These are phyloP conservation scores for Kwoniella europaea DNA, from an alignment of 768 basidiomycete species.

Conservation along the genomic window DNA sequence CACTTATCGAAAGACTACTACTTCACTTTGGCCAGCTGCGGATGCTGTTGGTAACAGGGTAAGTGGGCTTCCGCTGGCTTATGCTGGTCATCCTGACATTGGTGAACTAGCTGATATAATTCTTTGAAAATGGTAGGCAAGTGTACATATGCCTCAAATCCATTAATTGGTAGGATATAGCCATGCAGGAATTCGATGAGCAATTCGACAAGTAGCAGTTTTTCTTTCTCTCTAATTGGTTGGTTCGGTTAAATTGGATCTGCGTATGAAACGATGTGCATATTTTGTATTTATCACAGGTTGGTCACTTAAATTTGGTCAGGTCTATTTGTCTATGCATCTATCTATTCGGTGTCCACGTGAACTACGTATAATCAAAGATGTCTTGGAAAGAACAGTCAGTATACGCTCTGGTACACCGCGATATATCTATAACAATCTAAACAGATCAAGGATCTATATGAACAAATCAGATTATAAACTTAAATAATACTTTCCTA, in stretches of 20 bases:
- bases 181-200: too few relatives aligned
- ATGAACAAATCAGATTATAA: not conserved
- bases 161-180: slow-evolving; percentile 17
- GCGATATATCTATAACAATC: not conserved
- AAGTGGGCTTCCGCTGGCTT: slow-evolving; percentile 16
- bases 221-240: too few relatives aligned
- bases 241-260: too few relatives aligned
- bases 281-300: not conserved
- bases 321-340: not conserved
- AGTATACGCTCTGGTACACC: too few relatives aligned
- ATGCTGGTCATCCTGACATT: not conserved
- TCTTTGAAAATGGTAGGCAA: slow-evolving; percentile 22
- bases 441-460: not conserved
- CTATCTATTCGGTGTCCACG: not conserved
- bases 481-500: slow-evolving; percentile 29
- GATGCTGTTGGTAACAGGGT: slow-evolving; percentile 58
- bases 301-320: not conserved
- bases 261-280: too few relatives aligned
- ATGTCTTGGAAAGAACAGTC: too few relatives aligned
- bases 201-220: too few relatives aligned
- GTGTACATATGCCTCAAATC: slow-evolving; percentile 50
- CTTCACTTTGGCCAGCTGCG: slow-evolving; percentile 87
- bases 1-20: slow-evolving; percentile 95
- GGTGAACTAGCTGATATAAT: not conserved
- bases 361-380: too few relatives aligned